Conservation (phyloP, 495 filamentous ascomycete genomes). For the Podospora didyma region DNA sequence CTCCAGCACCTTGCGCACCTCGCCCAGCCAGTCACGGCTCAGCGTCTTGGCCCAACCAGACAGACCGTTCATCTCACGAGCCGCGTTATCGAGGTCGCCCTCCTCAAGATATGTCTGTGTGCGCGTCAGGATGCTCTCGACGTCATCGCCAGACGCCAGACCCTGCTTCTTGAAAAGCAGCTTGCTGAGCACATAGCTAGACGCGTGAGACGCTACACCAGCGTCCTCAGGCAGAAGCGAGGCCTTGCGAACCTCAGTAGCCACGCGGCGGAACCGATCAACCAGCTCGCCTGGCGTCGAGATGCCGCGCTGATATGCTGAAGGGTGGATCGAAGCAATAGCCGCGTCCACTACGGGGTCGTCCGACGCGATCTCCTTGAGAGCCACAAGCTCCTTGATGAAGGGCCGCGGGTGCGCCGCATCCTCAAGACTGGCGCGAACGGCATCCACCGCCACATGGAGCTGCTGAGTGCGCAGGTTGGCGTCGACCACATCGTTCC, state of each 20-base stretch:
- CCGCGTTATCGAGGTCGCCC: conserved; percentile 84
- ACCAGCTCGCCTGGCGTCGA: conserved; percentile 78
- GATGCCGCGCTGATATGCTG: conserved; percentile 89
- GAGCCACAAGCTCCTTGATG: conserved; percentile 81
- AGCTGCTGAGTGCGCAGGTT: conserved; percentile 94
- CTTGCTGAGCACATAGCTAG: conserved; percentile 82
- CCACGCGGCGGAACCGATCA: conserved; percentile 94
- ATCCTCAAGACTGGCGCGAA: conserved; percentile 74
- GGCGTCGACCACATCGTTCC: conserved; percentile 80
- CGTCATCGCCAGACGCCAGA: conserved; percentile 82
- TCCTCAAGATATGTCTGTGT: conserved; percentile 88
- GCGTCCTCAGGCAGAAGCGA: conserved; percentile 86
- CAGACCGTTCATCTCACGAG: conserved; percentile 90
- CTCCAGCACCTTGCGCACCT: conserved; percentile 84
- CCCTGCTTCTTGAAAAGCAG: conserved; percentile 90
- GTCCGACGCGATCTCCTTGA: conserved; percentile 83
- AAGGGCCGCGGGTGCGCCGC: conserved; percentile 75
- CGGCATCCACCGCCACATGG: conserved; percentile 89
- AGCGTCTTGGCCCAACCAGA: conserved; percentile 91
- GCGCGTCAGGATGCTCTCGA: conserved; percentile 86
- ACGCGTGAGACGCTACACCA: conserved; percentile 88
- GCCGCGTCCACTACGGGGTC: conserved; percentile 84
- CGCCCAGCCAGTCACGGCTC: conserved; percentile 86
- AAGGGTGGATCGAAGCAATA: conserved; percentile 89
- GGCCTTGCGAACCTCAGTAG: conserved; percentile 89